Evolutionary conservation across 495 filamentous ascomycete species (phyloP), one percentile per base, ranked within the genome.

Genomic region (Sporormia fimetaria): DNA sequence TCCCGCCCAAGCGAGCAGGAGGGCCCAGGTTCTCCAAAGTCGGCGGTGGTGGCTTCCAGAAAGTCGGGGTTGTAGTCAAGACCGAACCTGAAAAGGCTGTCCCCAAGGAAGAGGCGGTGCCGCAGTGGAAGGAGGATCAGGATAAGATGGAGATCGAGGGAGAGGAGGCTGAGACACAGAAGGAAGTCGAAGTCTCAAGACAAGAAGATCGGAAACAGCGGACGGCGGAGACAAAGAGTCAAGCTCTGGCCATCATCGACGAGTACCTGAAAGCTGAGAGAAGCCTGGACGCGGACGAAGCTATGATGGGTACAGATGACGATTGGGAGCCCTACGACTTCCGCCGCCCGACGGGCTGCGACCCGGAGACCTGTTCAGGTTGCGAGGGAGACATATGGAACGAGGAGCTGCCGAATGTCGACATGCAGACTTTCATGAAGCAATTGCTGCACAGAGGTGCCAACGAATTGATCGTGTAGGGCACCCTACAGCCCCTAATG

Each of bases 241-340:
- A 21, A 3, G 3, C 2, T 17, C 20, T 18, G 30, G 16, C 8
- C 16, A 3, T n/a, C n/a, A n/a, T n/a, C n/a, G n/a, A n/a, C n/a
- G n/a, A n/a, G n/a, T n/a, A n/a, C n/a, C n/a, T n/a, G 21, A 29
- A 8, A 16, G 14, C 25, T 7, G 9, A 32, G 20, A 8, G 11
- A 5, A 12, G 10, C 15, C 16, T 35, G 30, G 21, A 43, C n/a
- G 32, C 18, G 20, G 31, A 43, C 4, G 40, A 34, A 21, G 41
- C 27, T 15, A 23, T 30, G 41, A 25, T 18, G 3, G 17, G 12
- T 18, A 33, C 15, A 7, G 22, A 36, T 31, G 41, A 26, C n/a
- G 32, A 28, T 5, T 43, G 32, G 30, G 40, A 35, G 21, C 9
- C 26, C 24, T 44, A 44, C 20, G 42, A 44, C 33, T 37, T 44